Base-by-base conservation (phyloP, 140 eudicot genomes). In the Senecio squalidus region DNA sequence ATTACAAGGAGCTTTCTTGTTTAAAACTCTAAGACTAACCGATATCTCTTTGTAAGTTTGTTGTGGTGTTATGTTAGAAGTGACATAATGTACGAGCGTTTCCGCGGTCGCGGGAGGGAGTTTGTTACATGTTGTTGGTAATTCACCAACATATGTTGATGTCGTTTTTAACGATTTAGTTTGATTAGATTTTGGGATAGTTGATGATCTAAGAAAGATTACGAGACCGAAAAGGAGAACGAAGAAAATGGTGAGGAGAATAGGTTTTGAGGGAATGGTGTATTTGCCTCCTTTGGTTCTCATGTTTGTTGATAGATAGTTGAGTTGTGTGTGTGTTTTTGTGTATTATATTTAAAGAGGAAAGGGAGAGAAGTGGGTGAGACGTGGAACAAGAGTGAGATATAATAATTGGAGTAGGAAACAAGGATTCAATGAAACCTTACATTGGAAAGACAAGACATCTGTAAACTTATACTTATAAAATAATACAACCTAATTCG, bases 31-130 rank as follows among this genome's bases (percentile, higher is more conserved):
- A 1, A 75, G 78, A 38, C 84, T 72, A 10, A 84, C 86, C 4
- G 89, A 78, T 41, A 88, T 84, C 18, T 88, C 96, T 4, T 67
- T 40, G n/a, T 50, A 50, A 34, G 84, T 78, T 50, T 88, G 96
- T 64, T 88, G 96, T 0, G 94, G 96, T 6, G 96, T 88, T 20
- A 76, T 74, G 79, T 80, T 87, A 14, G 80, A 74, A 4, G 96
- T 88, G 21, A 83, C 94, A 60, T 88, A 88, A 67, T 88, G 94
- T 51, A 84, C 77, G 6, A 88, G 67, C 23, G 94, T 68, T 31
- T 75, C 67, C 0, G 96, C 70, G 4, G 80, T 60, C 1, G 94
- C 60, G 0, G 67, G 58, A 0, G 87, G 20, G 31, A 81, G 66
- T 54, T 88, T 80, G 61, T 39, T 74, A 79, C 89, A 87, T 54